These are phyloP conservation scores for Marasmius tenuissimus DNA, from an alignment of 1,284 basidiomycete genomes.

Conservation along the genomic window DNA sequence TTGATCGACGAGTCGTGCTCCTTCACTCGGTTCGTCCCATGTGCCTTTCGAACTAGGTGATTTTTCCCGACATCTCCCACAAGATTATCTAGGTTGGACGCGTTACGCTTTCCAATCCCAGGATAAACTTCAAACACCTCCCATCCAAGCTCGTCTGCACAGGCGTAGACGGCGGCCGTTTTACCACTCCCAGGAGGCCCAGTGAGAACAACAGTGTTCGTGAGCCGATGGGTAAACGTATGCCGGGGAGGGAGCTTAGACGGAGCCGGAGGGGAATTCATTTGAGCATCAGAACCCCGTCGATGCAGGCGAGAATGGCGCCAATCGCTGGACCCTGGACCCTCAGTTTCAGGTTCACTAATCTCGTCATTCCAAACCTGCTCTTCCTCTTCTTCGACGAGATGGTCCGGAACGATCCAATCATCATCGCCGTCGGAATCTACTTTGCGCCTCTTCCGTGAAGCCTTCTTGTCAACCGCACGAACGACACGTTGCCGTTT, in stretches of 20 bases:
- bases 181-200: slow-evolving; percentile 91
- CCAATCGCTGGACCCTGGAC: slow-evolving; percentile 17
- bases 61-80: slow-evolving; percentile 95
- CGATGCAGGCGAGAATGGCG: slow-evolving; percentile 7
- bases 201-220: slow-evolving; percentile 82
- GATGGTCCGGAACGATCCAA: slow-evolving; percentile 53
- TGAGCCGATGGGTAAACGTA: slow-evolving; percentile 52
- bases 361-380: slow-evolving; percentile 31
- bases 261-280: neutral
- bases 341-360: slow-evolving; percentile 23
- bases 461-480: slow-evolving; percentile 42
- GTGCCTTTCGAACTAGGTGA: slow-evolving; percentile 65
- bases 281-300: neutral
- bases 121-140: slow-evolving; percentile 97
- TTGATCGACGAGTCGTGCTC: neutral
- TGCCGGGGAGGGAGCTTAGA: slow-evolving; percentile 15
- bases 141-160: slow-evolving; percentile 91
- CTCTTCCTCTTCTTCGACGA: slow-evolving; percentile 38
- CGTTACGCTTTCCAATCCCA: slow-evolving; percentile 88
- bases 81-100: slow-evolving; percentile 74
- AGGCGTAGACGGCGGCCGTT: slow-evolving; percentile 90
- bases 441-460: slow-evolving; percentile 47
- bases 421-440: slow-evolving; percentile 53
- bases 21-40: slow-evolving; percentile 13
- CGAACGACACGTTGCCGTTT: slow-evolving; percentile 48